phyloP scores from a whole-genome alignment of 192 early-diverging fungal genomes.

The Linnemannia exigua region DNA sequence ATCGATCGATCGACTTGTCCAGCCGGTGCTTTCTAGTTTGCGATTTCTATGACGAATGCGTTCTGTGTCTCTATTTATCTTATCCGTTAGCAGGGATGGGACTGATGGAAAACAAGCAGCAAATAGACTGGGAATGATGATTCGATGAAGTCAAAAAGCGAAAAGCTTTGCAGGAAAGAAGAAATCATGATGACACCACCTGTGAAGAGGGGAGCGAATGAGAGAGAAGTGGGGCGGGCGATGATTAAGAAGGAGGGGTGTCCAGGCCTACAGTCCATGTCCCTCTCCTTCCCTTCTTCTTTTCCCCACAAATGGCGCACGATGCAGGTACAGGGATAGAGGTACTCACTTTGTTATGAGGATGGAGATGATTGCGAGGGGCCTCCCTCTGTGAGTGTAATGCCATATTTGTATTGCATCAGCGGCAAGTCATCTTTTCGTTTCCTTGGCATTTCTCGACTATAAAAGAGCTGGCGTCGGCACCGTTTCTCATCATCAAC shows the following conservation, averaged over 20 bases:
- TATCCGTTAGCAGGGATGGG: not conserved
- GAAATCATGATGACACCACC: conserved; percentile 7
- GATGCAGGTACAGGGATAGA: not conserved
- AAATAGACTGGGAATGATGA: conserved; percentile 13
- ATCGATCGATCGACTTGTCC: too few species aligned
- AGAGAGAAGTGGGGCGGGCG: not conserved
- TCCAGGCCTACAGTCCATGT: not conserved
- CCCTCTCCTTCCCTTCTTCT: not conserved
- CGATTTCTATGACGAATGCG: not conserved
- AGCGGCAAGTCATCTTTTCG: not conserved
- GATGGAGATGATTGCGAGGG: not conserved
- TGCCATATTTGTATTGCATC: not conserved
- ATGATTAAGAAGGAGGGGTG: not conserved
- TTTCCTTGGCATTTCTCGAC: not conserved
- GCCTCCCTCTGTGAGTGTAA: not conserved
- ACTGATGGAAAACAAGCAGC: not conserved
- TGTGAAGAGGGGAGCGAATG: not conserved
- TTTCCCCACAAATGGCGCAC: not conserved
- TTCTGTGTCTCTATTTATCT: too few species aligned
- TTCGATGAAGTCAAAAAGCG: not conserved
- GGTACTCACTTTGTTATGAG: not conserved
- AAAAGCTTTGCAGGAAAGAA: not conserved
- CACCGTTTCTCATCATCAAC: not conserved
- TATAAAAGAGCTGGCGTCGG: not conserved
- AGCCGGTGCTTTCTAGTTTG: too few species aligned